Conservation (phyloP, 305 asterid genomes). For the Fraxinus greggii region DNA sequence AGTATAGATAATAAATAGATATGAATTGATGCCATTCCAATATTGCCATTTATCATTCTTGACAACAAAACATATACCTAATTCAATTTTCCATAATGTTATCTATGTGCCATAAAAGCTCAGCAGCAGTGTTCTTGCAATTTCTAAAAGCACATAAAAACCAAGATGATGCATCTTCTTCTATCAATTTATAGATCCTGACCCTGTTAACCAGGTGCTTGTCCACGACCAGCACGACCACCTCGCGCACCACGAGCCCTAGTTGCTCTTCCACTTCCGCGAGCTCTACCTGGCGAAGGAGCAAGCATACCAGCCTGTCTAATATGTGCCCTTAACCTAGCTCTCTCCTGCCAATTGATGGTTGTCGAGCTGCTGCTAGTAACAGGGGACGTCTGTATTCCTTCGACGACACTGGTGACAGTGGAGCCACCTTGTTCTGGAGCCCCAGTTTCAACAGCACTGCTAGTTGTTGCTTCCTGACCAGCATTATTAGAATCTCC, state of each 20-base stretch:
- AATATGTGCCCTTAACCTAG: slow-evolving; percentile 47
- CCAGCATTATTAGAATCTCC: slow-evolving; percentile 30
- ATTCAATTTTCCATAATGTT: background rate
- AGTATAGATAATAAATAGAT: background rate
- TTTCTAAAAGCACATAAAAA: background rate
- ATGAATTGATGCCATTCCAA: background rate
- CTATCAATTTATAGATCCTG: background rate
- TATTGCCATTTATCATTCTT: background rate
- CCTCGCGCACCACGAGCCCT: slow-evolving; percentile 66
- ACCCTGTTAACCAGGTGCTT: slow-evolving; percentile 40
- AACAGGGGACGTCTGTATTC: slow-evolving; percentile 50
- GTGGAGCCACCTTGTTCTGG: slow-evolving; percentile 46
- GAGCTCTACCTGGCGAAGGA: slow-evolving; percentile 53
- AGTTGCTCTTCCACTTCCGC: slow-evolving; percentile 57
- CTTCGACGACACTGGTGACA: slow-evolving; percentile 31
- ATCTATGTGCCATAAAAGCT: background rate
- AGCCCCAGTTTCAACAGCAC: slow-evolving; percentile 35
- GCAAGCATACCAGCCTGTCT: slow-evolving; percentile 57
- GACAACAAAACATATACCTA: background rate
- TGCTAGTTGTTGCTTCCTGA: slow-evolving; percentile 38
- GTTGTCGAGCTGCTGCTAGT: slow-evolving; percentile 51
- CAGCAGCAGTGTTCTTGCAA: background rate
- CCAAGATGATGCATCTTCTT: background rate
- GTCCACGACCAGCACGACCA: slow-evolving; percentile 64
- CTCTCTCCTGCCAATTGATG: slow-evolving; percentile 68